Base-by-base conservation (phyloP, 2,329 filamentous ascomycete genomes). In the Fusarium pseudograminearum region DNA sequence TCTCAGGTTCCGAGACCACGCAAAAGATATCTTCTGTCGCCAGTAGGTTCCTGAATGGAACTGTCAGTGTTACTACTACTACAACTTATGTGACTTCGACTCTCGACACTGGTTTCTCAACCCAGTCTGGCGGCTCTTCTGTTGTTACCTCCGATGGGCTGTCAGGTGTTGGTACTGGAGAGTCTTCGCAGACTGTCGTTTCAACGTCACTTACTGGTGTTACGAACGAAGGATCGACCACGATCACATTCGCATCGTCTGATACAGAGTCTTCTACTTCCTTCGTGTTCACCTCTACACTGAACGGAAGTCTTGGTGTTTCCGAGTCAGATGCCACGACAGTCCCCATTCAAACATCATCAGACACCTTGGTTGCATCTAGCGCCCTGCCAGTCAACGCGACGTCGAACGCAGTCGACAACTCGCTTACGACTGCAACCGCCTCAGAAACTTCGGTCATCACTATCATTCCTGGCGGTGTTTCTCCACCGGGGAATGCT, bases 381-480 rank as follows among this genome's bases (percentile, higher is more conserved):
- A 65, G 51, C 11, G 41, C 51, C n/a, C 42, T 65, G 30, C 61
- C 59, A 15, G 24, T 28, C 40, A 69, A 59, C 24, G 41, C 45
- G 6, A 70, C 55, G 7, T 61, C 57, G 18, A 38, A 22, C 20
- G 40, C n/a, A 38, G 36, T 28, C 33, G 47, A 22, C 20, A 31
- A 14, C 14, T 62, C 55, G 2, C 42, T 58, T 4, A 60, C 52
- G 7, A 48, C 70, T 30, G 44, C 60, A 33, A 73, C 69, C 20
- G 18, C 58, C 9, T 60, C 59, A 28, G 53, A 64, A 14, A 61
- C 57, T 3, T 71, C 66, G 10, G 20, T 71, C 22, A 48, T 72
- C 10, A 74, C 72, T 14, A 48, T 72, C 12, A 61, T 58, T 14
- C 64, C 72, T 7, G 71, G 71, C 3, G 61, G 51, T 11, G 24